Percentiles rank a stretch among this genome's conserved stretches.
These are phyloP conservation scores for Pythium myriotylum DNA, from an alignment of 352 stramenopile genomes.

Conservation along the genomic window DNA sequence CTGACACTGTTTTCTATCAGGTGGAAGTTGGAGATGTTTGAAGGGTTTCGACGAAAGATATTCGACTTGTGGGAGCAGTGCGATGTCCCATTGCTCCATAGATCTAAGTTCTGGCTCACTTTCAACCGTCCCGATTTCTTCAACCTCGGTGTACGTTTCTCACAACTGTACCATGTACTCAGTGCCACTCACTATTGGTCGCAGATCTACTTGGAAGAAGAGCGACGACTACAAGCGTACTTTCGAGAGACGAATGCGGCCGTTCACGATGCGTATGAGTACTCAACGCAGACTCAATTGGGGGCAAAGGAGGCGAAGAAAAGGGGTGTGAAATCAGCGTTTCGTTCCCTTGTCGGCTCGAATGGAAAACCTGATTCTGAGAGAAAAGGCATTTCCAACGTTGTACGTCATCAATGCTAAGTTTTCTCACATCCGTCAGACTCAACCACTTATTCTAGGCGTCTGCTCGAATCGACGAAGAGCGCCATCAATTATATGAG, in stretches of 20 bases:
- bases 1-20: conserved; percentile 26
- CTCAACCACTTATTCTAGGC: conserved; percentile 32
- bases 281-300: conserved; percentile 33
- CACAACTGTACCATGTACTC: too few relatives aligned
- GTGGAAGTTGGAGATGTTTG: conserved; percentile 67
- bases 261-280: conserved; percentile 44
- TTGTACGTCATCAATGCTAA: conserved; percentile 25
- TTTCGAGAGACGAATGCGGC: conserved; percentile 37
- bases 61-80: conserved; percentile 72
- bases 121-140: conserved; percentile 79
- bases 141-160: conserved; percentile 62
- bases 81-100: conserved; percentile 66
- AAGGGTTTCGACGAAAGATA: conserved; percentile 53
- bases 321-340: conserved; percentile 21
- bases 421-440: neutral
- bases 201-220: conserved; percentile 71
- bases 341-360: conserved; percentile 33
- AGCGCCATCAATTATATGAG: conserved; percentile 59
- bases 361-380: conserved; percentile 26
- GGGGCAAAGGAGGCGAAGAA: conserved; percentile 22
- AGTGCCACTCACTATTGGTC: too few relatives aligned
- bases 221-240: conserved; percentile 46
- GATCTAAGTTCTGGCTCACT: conserved; percentile 84
- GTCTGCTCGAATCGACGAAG: conserved; percentile 51
- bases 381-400: conserved; percentile 33